A percentile compares a stretch with the other conserved stretches of the same genome.
These are phyloP conservation scores for Fusarium mangiferae DNA, from an alignment of 2,329 filamentous ascomycete species.

Conservation along the genomic window DNA sequence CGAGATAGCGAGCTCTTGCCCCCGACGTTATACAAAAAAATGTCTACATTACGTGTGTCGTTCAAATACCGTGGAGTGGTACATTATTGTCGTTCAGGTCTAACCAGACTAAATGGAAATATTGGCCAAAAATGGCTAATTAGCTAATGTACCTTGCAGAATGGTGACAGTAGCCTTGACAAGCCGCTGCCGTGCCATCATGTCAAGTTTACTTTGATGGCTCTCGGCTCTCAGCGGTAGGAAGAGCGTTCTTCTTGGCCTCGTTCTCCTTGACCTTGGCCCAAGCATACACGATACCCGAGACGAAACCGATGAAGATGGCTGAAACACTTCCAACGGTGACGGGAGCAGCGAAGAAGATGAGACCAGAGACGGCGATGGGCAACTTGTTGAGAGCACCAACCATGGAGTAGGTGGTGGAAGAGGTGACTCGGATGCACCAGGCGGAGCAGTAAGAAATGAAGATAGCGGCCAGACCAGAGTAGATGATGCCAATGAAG, in stretches of 20 bases:
- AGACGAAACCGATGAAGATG: conserved; percentile 90
- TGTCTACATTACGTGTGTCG: conserved; percentile 37
- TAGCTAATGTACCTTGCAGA: background rate
- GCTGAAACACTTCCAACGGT: conserved; percentile 94
- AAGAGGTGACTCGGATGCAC: conserved; percentile 97
- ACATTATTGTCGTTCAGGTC: conserved; percentile 19
- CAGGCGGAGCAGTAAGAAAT: conserved; percentile 99
- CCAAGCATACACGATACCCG: conserved; percentile 91
- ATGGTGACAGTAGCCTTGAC: background rate
- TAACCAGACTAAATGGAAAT: background rate
- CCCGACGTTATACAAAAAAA: conserved; percentile 29
- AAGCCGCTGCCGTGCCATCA: background rate
- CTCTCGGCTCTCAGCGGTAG: conserved; percentile 63
- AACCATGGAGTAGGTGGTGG: conserved; percentile 98
- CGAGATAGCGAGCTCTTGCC: conserved; percentile 20
- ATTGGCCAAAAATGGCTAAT: background rate
- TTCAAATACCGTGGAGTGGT: conserved; percentile 15
- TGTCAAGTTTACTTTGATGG: conserved; percentile 24
- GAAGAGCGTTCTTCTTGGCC: conserved; percentile 62
- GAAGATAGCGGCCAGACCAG: conserved; percentile 91
- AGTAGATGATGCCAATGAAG: conserved; percentile 90
- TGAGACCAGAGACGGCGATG: conserved; percentile 87
- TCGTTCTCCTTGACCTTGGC: conserved; percentile 66
- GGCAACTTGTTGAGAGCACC: conserved; percentile 98
- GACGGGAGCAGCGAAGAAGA: conserved; percentile 96